phyloP scores from a whole-genome alignment of 129 eudicot genomes.

The Flaveria robusta region DNA sequence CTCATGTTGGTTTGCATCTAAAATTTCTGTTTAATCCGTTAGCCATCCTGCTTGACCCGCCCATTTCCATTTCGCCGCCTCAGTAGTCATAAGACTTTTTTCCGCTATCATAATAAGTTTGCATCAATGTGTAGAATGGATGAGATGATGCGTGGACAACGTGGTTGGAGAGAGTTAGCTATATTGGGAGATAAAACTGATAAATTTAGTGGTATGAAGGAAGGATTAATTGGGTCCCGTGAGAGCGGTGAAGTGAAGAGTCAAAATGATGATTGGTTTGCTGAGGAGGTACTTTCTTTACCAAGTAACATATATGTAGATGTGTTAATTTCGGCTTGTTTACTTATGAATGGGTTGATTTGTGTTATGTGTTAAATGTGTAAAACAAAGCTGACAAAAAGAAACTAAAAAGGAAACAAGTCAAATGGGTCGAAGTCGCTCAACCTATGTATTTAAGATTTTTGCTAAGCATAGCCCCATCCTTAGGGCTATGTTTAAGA shows the following conservation, averaged over 20 bases:
- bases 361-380: neutral
- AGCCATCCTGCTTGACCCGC: neutral
- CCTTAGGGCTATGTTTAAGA: neutral
- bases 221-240: slow-evolving; percentile 48
- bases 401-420: neutral
- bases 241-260: slow-evolving; percentile 40
- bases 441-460: neutral
- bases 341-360: neutral
- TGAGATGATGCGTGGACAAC: slow-evolving; percentile 80
- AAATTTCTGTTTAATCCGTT: neutral
- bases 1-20: neutral
- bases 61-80: neutral
- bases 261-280: slow-evolving; percentile 48
- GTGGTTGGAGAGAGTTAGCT: slow-evolving; percentile 66
- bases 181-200: slow-evolving; percentile 53
- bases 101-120: slow-evolving; percentile 24
- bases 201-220: slow-evolving; percentile 44
- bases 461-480: neutral
- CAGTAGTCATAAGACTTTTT: slow-evolving; percentile 14
- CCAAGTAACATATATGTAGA: slow-evolving; percentile 21
- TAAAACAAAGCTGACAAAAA: neutral
- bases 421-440: neutral
- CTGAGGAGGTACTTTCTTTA: slow-evolving; percentile 57
- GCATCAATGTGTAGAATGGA: slow-evolving; percentile 69
- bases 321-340: neutral